Evolutionary conservation across 805 yeast genomes (phyloP).

Genomic region (Metschnikowia anglica): DNA sequence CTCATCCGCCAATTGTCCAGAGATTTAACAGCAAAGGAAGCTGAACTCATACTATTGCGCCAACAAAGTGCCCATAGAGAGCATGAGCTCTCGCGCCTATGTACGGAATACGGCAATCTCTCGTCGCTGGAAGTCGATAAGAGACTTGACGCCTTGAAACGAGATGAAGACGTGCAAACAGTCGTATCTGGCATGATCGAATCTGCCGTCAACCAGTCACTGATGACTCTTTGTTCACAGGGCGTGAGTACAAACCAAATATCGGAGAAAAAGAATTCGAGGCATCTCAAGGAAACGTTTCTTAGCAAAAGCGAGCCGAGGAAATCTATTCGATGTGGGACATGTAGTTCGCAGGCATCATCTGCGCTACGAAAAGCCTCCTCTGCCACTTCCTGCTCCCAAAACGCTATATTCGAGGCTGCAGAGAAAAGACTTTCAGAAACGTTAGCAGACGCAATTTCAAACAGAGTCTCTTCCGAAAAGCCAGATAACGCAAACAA

Average conservation of each 20-base stretch:
- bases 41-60: conserved; percentile 42
- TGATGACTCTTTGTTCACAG: no score
- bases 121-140: conserved; percentile 36
- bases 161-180: conserved; percentile 14
- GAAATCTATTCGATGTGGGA: no score
- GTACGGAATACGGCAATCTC: conserved; percentile 38
- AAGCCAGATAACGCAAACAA: no score
- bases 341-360: no score
- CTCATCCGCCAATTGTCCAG: conserved; percentile 48
- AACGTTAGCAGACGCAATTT: neutral
- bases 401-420: no score
- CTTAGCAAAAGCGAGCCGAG: no score
- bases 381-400: no score
- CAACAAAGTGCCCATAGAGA: conserved; percentile 34
- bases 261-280: no score
- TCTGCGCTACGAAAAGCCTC: no score
- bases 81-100: conserved; percentile 31
- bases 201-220: conserved; percentile 21
- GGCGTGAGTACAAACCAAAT: no score
- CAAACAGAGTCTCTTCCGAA: neutral
- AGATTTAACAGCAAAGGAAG: conserved; percentile 49
- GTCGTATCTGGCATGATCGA: conserved; percentile 29
- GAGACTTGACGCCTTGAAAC: neutral
- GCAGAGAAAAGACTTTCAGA: no score
- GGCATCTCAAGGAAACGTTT: no score